Percentiles rank a stretch among this genome's conserved stretches.
phyloP scores from a whole-genome alignment of 306 rosid genomes.

The Lathyrus oleraceus region DNA sequence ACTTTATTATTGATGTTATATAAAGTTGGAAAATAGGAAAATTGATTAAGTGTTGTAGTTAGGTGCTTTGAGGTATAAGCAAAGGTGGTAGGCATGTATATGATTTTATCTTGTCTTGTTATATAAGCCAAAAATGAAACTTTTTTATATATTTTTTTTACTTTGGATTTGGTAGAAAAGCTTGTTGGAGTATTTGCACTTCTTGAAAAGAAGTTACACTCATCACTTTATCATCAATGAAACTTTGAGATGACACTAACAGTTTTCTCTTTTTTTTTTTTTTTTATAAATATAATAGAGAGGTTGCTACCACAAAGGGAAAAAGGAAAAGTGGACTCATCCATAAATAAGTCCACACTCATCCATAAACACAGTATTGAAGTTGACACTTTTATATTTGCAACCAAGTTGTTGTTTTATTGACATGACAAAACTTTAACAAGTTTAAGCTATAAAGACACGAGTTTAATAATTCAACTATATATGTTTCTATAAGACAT shows the following conservation, averaged over 20 bases:
- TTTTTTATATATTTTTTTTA: slow-evolving; percentile 33
- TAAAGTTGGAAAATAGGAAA: slow-evolving; percentile 33
- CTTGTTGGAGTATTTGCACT: slow-evolving; percentile 38
- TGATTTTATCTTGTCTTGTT: slow-evolving; percentile 68
- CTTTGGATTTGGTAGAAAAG: slow-evolving; percentile 57
- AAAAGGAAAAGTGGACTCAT: not conserved
- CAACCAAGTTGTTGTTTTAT: not conserved
- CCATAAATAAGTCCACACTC: slow-evolving; percentile 14
- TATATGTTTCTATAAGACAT: slow-evolving; percentile 22
- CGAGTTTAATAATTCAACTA: slow-evolving; percentile 19
- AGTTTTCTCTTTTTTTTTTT: slow-evolving; percentile 43
- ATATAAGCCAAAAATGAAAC: slow-evolving; percentile 59
- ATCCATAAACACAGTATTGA: not conserved
- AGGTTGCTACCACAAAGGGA: not conserved
- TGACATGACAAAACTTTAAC: slow-evolving; percentile 47
- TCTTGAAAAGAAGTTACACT: slow-evolving; percentile 37
- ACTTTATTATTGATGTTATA: slow-evolving; percentile 15
- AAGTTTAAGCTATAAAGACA: slow-evolving; percentile 52
- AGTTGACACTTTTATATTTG: slow-evolving; percentile 5
- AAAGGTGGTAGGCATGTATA: slow-evolving; percentile 74
- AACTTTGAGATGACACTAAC: slow-evolving; percentile 71
- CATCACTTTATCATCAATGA: slow-evolving; percentile 58
- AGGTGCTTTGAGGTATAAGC: slow-evolving; percentile 96
- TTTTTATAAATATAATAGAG: too few species aligned
- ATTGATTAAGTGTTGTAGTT: slow-evolving; percentile 69